A percentile compares a stretch with the other conserved stretches of the same genome.
phyloP scores from a whole-genome alignment of 768 basidiomycete genomes.

The Tephrocybe sp. region DNA sequence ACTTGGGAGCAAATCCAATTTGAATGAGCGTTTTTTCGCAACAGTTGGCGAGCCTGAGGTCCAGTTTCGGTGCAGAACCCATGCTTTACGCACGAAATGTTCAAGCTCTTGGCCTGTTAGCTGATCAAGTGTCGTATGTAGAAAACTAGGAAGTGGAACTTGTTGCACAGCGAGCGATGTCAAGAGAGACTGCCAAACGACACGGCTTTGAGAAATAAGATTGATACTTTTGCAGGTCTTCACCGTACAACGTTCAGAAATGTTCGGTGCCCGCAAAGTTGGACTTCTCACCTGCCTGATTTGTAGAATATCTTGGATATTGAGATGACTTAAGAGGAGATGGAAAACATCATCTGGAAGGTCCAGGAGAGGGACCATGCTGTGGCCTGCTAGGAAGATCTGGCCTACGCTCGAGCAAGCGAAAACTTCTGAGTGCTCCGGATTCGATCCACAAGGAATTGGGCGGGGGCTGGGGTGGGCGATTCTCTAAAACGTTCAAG shows the following conservation, averaged over 20 bases:
- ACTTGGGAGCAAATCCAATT: constrained; percentile 20
- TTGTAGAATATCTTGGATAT: constrained; percentile 37
- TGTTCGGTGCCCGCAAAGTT: background rate
- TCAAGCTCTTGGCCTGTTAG: constrained; percentile 48
- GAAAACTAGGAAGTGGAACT: constrained; percentile 44
- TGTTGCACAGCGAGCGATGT: constrained; percentile 35
- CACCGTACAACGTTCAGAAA: background rate
- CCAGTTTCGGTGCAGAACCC: constrained; percentile 51
- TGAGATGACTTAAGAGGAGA: constrained; percentile 38
- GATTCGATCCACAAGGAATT: no score
- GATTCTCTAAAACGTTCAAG: no score
- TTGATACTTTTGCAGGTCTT: constrained; percentile 47
- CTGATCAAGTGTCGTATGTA: constrained; percentile 24
- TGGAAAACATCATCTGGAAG: constrained; percentile 52
- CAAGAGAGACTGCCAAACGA: constrained; percentile 49
- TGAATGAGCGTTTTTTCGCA: constrained; percentile 18
- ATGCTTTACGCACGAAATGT: constrained; percentile 30
- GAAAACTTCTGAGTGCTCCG: background rate
- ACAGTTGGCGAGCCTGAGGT: constrained; percentile 33
- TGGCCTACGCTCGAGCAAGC: background rate
- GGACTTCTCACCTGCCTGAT: constrained; percentile 44
- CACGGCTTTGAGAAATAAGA: constrained; percentile 40
- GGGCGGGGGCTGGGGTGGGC: no score
- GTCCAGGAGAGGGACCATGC: constrained; percentile 13
- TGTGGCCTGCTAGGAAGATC: background rate